Evolutionary conservation across 129 eudicot genomes (phyloP).

Genomic region (Smallanthus sonchifolius): DNA sequence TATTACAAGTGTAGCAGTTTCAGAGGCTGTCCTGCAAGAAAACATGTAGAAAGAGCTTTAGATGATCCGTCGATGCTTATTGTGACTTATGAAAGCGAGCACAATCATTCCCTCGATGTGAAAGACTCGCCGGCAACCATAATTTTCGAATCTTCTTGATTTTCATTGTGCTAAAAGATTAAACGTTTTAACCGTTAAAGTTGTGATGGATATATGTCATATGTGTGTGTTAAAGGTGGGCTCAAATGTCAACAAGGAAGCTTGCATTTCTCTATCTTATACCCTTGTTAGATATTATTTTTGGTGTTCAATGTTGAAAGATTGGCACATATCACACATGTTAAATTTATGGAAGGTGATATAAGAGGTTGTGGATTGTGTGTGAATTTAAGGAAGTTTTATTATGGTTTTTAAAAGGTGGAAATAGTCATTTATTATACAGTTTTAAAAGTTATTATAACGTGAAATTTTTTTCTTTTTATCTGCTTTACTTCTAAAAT

Average conservation of each 20-base stretch:
- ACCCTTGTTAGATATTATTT: slow-evolving; percentile 23
- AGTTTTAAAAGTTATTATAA: background rate
- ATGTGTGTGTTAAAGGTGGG: slow-evolving; percentile 9
- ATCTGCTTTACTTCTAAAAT: too few species aligned
- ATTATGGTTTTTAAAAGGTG: background rate
- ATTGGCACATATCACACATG: slow-evolving; percentile 15
- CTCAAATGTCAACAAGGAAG: slow-evolving; percentile 36
- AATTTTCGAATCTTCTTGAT: slow-evolving; percentile 85
- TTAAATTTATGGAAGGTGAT: slow-evolving; percentile 13
- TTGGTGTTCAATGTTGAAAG: slow-evolving; percentile 23
- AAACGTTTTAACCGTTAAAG: slow-evolving; percentile 12
- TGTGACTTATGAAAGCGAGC: slow-evolving; percentile 94
- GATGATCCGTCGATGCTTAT: slow-evolving; percentile 90
- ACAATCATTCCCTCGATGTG: slow-evolving; percentile 59
- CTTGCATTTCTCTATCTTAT: slow-evolving; percentile 18
- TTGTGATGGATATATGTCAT: slow-evolving; percentile 16
- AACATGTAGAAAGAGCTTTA: slow-evolving; percentile 86
- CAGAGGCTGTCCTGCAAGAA: slow-evolving; percentile 92
- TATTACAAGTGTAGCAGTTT: slow-evolving; percentile 95
- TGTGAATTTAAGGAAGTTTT: slow-evolving; percentile 17
- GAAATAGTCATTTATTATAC: background rate
- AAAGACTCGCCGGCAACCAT: slow-evolving; percentile 58
- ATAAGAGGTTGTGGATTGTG: slow-evolving; percentile 22
- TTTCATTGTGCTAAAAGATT: background rate
- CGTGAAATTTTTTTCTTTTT: too few species aligned